Evolutionary conservation across 2,329 filamentous ascomycete species (phyloP).

Genomic region (Neonectria ditissima): DNA sequence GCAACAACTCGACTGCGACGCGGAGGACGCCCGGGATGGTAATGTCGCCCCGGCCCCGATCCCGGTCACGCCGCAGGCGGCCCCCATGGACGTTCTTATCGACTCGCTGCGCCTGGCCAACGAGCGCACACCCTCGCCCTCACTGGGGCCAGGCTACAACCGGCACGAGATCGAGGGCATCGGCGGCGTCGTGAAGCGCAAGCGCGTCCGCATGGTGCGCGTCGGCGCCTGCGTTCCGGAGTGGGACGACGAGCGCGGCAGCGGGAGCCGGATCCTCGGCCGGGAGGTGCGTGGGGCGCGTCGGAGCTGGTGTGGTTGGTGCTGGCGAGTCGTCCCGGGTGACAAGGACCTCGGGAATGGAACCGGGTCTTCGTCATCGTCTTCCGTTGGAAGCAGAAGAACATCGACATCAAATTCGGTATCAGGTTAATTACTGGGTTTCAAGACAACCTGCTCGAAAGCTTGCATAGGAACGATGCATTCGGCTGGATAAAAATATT

Average conservation of each 20-base stretch:
- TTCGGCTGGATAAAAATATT: background rate
- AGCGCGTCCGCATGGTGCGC: conserved; percentile 83
- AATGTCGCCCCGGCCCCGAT: conserved; percentile 36
- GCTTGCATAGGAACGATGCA: background rate
- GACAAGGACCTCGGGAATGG: conserved; percentile 55
- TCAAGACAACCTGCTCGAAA: background rate
- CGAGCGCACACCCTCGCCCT: conserved; percentile 59
- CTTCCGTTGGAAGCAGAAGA: conserved; percentile 36
- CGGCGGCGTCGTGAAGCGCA: conserved; percentile 88
- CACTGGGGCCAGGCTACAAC: conserved; percentile 78
- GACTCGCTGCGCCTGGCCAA: conserved; percentile 48
- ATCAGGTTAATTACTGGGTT: conserved; percentile 30
- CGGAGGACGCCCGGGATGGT: conserved; percentile 73
- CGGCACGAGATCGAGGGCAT: conserved; percentile 93
- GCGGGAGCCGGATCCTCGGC: conserved; percentile 70
- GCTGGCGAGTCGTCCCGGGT: conserved; percentile 78
- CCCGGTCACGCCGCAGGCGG: conserved; percentile 31
- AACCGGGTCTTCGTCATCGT: conserved; percentile 41
- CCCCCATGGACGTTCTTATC: conserved; percentile 44
- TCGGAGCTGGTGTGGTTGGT: conserved; percentile 95
- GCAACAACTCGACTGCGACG: conserved; percentile 87
- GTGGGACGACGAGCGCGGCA: conserved; percentile 80
- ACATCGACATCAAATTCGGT: conserved; percentile 40
- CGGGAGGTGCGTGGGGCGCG: conserved; percentile 76
- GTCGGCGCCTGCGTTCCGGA: conserved; percentile 89